phyloP scores from a whole-genome alignment of 805 yeast genomes.

The Starmerella apicola region DNA sequence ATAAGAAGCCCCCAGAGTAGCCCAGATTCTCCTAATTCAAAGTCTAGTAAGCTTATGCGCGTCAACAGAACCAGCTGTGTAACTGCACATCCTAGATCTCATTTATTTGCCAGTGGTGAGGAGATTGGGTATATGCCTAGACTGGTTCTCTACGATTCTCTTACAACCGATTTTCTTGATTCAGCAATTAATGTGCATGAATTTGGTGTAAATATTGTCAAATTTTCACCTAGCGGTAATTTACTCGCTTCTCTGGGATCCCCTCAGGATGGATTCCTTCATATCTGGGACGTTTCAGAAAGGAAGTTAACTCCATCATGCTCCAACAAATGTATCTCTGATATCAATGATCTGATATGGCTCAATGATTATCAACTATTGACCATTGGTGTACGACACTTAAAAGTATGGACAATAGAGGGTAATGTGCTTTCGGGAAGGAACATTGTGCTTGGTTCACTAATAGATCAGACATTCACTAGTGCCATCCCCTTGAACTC shows the following conservation, averaged over 20 bases:
- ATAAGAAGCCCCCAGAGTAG: conserved; percentile 5
- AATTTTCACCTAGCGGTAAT: conserved; percentile 48
- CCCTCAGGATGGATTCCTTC: conserved; percentile 56
- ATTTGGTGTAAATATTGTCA: conserved; percentile 46
- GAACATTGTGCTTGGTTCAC: conserved; percentile 42
- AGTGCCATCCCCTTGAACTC: conserved; percentile 25
- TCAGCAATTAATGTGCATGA: conserved; percentile 44
- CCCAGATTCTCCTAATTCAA: conserved; percentile 2
- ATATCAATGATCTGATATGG: conserved; percentile 48
- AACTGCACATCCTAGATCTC: conserved; percentile 45
- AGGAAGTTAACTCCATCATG: conserved; percentile 32
- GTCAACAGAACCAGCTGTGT: conserved; percentile 30
- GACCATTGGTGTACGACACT: conserved; percentile 49
- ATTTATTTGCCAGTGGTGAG: conserved; percentile 56
- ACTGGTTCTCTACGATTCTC: conserved; percentile 31
- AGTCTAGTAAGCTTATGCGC: conserved; percentile 5
- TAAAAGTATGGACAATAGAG: conserved; percentile 47
- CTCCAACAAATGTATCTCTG: conserved; percentile 52
- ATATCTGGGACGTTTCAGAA: conserved; percentile 41
- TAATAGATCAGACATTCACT: conserved; percentile 40
- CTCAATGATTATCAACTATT: conserved; percentile 34
- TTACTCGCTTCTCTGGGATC: conserved; percentile 50
- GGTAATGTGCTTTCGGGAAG: conserved; percentile 39
- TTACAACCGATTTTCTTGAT: conserved; percentile 35
- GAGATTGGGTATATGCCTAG: conserved; percentile 53